A percentile compares a stretch with the other conserved stretches of the same genome.
Evolutionary conservation across 2,329 filamentous ascomycete species (phyloP).

Genomic region (Chaetomiaceae sp.): DNA sequence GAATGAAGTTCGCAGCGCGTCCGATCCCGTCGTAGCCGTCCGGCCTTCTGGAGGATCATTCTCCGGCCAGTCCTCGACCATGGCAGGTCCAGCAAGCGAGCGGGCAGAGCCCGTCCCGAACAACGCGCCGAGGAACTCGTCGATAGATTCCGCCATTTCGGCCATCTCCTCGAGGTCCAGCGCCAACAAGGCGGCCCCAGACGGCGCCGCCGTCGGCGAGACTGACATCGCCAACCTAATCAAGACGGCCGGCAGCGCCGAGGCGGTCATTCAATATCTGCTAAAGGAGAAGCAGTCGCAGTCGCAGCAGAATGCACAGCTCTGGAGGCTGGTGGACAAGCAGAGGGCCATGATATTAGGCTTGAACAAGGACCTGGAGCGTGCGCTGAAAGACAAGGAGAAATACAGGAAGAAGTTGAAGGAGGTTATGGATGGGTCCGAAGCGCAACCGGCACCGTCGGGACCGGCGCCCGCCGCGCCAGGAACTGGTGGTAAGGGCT

Average conservation of each 20-base stretch:
- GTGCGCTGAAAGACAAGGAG: constrained; percentile 88
- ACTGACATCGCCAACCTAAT: constrained; percentile 75
- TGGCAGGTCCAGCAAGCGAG: constrained; percentile 42
- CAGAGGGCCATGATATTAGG: constrained; percentile 90
- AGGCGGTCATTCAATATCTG: constrained; percentile 81
- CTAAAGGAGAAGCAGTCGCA: constrained; percentile 88
- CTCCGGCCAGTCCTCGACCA: constrained; percentile 34
- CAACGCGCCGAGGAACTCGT: constrained; percentile 63
- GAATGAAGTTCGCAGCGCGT: constrained; percentile 46
- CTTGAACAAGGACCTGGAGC: constrained; percentile 89
- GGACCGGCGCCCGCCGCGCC: constrained; percentile 14
- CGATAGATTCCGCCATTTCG: constrained; percentile 90
- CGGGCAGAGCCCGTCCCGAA: constrained; percentile 36
- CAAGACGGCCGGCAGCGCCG: constrained; percentile 76
- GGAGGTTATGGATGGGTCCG: constrained; percentile 51
- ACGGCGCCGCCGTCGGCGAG: constrained; percentile 51
- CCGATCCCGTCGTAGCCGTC: constrained; percentile 37
- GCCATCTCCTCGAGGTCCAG: constrained; percentile 58
- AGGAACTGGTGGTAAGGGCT: constrained; percentile 14
- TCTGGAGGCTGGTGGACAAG: constrained; percentile 96
- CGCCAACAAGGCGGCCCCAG: constrained; percentile 52
- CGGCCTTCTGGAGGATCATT: constrained; percentile 39
- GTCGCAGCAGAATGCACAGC: constrained; percentile 79
- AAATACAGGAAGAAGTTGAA: constrained; percentile 87
- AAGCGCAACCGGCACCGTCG: constrained; percentile 24